phyloP scores from a whole-genome alignment of 495 filamentous ascomycete genomes.

The Filosporella fistucella region DNA sequence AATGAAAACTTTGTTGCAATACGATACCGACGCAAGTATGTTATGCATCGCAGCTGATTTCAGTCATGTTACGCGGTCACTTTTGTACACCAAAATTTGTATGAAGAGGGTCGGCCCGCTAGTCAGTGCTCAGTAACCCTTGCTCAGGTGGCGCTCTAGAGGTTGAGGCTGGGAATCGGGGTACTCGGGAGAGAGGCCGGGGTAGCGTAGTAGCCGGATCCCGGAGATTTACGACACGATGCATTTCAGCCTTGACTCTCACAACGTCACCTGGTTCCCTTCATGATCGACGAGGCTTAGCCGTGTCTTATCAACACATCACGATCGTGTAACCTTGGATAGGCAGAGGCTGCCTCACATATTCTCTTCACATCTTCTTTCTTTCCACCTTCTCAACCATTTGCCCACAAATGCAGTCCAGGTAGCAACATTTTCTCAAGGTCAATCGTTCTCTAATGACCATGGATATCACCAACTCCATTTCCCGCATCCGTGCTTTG shows the following conservation, averaged over 20 bases:
- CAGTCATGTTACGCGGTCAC: slow-evolving; percentile 17
- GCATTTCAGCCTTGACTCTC: neutral
- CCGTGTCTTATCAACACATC: neutral
- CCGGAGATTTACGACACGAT: no score
- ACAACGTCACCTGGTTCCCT: neutral
- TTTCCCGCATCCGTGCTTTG: slow-evolving; percentile 45
- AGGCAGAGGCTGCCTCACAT: neutral
- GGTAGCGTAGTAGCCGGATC: no score
- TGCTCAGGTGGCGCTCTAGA: neutral
- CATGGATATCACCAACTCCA: slow-evolving; percentile 20
- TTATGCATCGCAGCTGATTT: neutral
- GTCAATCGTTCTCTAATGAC: neutral
- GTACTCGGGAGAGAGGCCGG: no score
- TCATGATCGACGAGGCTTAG: neutral
- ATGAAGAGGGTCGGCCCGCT: slow-evolving; percentile 20
- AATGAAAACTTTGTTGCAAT: slow-evolving; percentile 3
- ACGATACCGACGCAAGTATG: neutral
- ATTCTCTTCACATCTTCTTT: neutral
- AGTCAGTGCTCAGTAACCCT: slow-evolving; percentile 14
- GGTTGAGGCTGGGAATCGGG: slow-evolving; percentile 9
- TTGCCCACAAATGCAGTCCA: slow-evolving; percentile 11
- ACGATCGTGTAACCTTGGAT: neutral
- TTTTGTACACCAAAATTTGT: slow-evolving; percentile 20
- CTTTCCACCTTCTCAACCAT: neutral
- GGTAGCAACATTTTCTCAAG: slow-evolving; percentile 2